Evolutionary conservation across 202 grass and related monocot genomes (phyloP).

Genomic region (Digitaria exilis): DNA sequence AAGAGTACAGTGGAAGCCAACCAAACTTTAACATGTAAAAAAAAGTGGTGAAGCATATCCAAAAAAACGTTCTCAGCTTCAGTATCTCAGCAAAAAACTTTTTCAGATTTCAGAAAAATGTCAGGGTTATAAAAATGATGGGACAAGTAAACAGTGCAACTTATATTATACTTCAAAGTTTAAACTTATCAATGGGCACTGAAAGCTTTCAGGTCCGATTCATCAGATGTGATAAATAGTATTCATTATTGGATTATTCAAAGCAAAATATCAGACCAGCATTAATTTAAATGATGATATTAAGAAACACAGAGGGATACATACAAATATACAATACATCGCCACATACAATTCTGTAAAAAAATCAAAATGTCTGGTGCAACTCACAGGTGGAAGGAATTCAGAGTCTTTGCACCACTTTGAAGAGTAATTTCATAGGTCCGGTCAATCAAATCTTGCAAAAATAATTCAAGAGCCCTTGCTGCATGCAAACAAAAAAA

Average conservation of each 20-base stretch:
- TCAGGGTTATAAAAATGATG: neutral
- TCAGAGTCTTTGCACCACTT: slow-evolving; percentile 97
- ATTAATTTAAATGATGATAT: neutral
- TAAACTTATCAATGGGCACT: neutral
- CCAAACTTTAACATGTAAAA: neutral
- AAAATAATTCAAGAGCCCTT: slow-evolving; percentile 96
- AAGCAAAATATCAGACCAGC: neutral
- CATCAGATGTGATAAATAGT: neutral
- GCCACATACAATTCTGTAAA: neutral
- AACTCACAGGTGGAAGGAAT: slow-evolving; percentile 97
- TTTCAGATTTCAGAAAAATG: neutral
- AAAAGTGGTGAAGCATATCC: neutral
- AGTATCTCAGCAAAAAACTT: neutral
- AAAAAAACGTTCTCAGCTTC: neutral
- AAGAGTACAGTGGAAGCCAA: neutral
- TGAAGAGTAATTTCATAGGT: slow-evolving; percentile 96
- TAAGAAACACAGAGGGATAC: slow-evolving; percentile 9
- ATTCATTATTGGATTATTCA: neutral
- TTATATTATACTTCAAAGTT: neutral
- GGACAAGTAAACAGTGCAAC: neutral
- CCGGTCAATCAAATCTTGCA: slow-evolving; percentile 97
- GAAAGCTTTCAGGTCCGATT: slow-evolving; percentile 1
- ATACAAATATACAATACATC: slow-evolving; percentile 31
- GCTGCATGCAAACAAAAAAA: slow-evolving; percentile 58
- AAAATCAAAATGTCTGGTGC: neutral